phyloP scores from a whole-genome alignment of 2,329 filamentous ascomycete species.

The Septoria linicola region DNA sequence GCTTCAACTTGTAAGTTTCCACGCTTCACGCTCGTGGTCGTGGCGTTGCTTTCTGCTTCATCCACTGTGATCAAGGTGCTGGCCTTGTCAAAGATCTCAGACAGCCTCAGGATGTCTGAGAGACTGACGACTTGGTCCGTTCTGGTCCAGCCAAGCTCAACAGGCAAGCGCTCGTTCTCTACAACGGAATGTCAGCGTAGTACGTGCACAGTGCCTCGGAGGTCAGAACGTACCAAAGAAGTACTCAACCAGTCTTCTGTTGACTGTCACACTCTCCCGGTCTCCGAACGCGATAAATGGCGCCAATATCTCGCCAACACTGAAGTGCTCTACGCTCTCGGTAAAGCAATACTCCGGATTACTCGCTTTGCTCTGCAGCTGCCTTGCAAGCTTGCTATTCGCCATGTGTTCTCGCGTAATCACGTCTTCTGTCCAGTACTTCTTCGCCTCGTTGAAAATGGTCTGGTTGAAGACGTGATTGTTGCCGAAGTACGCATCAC shows the following conservation, averaged over 20 bases:
- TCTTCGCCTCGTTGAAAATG: conserved; percentile 48
- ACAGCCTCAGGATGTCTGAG: conserved; percentile 18
- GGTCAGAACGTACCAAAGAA: conserved; percentile 45
- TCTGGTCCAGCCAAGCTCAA: conserved; percentile 44
- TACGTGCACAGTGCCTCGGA: not conserved
- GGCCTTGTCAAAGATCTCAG: conserved; percentile 18
- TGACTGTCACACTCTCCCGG: conserved; percentile 41
- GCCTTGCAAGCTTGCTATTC: conserved; percentile 48
- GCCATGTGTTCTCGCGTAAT: conserved; percentile 47
- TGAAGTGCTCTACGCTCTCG: conserved; percentile 45
- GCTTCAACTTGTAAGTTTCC: not conserved
- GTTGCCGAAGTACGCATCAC: conserved; percentile 53
- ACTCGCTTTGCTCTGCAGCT: conserved; percentile 45
- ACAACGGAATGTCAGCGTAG: not conserved
- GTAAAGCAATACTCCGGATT: conserved; percentile 54
- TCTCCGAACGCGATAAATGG: conserved; percentile 54
- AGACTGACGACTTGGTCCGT: conserved; percentile 24
- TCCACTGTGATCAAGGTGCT: conserved; percentile 18
- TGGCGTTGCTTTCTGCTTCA: not conserved
- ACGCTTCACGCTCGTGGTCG: not conserved
- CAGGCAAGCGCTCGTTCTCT: conserved; percentile 48
- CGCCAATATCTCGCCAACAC: conserved; percentile 52
- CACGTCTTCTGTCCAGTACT: conserved; percentile 49
- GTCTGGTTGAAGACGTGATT: conserved; percentile 55
- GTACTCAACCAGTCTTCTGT: conserved; percentile 45